Conservation (phyloP, 2,329 filamentous ascomycete species). For the Bipolaris bicolor region DNA sequence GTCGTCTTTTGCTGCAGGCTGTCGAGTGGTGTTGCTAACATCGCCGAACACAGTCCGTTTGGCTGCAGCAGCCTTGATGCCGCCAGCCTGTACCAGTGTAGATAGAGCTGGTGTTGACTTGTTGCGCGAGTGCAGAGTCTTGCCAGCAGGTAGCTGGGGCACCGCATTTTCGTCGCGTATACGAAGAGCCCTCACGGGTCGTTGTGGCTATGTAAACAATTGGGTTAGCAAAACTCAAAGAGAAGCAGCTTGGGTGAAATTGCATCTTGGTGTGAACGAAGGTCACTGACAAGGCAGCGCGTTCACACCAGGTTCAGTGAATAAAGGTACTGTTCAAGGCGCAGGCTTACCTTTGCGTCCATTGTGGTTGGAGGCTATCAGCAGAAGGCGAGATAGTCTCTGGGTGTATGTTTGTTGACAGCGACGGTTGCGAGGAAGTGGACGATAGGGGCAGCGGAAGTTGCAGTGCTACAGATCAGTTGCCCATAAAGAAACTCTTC, state of each 20-base stretch:
- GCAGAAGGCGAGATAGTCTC: conserved; percentile 25
- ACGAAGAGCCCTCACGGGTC: conserved; percentile 65
- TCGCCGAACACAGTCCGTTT: conserved; percentile 84
- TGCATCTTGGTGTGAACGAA: conserved; percentile 3
- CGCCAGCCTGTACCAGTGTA: conserved; percentile 59
- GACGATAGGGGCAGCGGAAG: conserved; percentile 37
- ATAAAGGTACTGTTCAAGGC: conserved; percentile 6
- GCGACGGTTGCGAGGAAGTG: conserved; percentile 29
- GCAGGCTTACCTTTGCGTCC: conserved; percentile 53
- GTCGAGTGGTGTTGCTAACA: conserved; percentile 71
- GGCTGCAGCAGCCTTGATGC: conserved; percentile 66
- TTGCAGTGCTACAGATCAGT: conserved; percentile 44
- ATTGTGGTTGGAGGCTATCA: conserved; percentile 39
- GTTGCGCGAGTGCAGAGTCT: conserved; percentile 74
- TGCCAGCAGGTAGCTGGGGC: conserved; percentile 50
- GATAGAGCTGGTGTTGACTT: conserved; percentile 75
- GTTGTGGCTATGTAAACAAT: conserved; percentile 66
- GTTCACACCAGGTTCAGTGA: conserved; percentile 2
- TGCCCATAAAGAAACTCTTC: conserved; percentile 50
- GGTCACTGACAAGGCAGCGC: conserved; percentile 7
- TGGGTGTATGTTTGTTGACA: conserved; percentile 24
- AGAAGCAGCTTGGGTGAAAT: conserved; percentile 10
- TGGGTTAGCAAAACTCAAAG: conserved; percentile 27
- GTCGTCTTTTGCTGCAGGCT: conserved; percentile 61
- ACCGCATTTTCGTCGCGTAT: conserved; percentile 73